Conservation (phyloP, 139 green algal species). For the Chlorella sp. region DNA sequence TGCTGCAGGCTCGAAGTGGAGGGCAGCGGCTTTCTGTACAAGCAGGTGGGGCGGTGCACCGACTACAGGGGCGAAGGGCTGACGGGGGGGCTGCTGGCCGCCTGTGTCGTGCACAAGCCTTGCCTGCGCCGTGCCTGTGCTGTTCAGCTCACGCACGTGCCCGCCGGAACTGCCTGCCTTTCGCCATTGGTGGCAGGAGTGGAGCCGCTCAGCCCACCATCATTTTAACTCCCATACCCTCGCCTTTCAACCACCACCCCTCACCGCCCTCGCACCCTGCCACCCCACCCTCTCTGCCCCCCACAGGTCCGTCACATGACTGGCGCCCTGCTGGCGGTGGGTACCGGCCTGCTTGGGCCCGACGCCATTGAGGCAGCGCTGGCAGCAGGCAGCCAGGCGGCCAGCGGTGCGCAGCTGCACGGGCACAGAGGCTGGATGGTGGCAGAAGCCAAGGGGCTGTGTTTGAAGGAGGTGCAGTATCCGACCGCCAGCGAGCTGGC, state of each 20-base stretch:
- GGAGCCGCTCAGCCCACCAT: no score
- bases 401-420: slow-evolving; percentile 13
- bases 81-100: background rate
- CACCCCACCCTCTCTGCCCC: background rate
- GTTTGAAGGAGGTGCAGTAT: slow-evolving; percentile 39
- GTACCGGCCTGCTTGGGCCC: slow-evolving; percentile 31
- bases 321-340: slow-evolving; percentile 64
- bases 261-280: background rate
- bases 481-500: background rate
- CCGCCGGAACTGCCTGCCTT: no score
- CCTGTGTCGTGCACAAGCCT: background rate
- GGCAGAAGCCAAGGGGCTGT: slow-evolving; percentile 61
- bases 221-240: no score
- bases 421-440: slow-evolving; percentile 61
- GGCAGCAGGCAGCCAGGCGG: background rate
- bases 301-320: slow-evolving; percentile 75
- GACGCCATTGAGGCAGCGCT: slow-evolving; percentile 12
- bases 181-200: no score
- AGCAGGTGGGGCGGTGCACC: slow-evolving; percentile 24
- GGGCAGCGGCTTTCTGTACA: slow-evolving; percentile 84
- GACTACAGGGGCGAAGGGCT: background rate
- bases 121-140: background rate
- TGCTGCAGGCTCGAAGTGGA: slow-evolving; percentile 61
- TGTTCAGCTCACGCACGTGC: background rate
- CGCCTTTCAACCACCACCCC: background rate